Conservation (phyloP, 257 asterid genomes). For the Avicennia marina region DNA sequence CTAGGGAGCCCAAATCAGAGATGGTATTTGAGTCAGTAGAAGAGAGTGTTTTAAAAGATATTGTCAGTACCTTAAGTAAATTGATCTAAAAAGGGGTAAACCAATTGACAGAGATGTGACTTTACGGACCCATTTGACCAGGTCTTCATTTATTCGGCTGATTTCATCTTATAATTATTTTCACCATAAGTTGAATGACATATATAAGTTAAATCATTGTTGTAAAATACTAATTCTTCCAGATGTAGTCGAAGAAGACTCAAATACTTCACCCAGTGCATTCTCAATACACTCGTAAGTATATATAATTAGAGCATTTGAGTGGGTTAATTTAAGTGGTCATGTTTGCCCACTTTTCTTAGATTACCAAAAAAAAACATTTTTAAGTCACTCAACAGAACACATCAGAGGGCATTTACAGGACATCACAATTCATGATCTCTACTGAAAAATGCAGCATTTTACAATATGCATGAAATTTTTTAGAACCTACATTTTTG, state of each 20-base stretch:
- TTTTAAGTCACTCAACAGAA: background rate
- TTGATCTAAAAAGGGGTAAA: conserved; percentile 2
- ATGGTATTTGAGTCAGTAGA: background rate
- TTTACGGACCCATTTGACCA: background rate
- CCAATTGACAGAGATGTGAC: background rate
- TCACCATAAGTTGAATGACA: background rate
- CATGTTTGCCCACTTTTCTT: background rate
- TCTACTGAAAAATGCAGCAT: background rate
- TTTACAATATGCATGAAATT: background rate
- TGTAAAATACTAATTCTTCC: background rate
- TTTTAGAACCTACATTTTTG: background rate
- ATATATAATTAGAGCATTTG: background rate
- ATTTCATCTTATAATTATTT: background rate
- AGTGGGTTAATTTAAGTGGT: background rate
- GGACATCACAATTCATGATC: background rate
- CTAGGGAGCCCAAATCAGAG: background rate
- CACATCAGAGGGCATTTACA: background rate
- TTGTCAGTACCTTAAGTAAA: background rate
- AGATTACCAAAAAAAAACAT: too few species aligned
- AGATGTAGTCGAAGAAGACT: background rate
- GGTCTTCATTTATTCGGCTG: background rate
- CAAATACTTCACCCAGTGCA: conserved; percentile 1
- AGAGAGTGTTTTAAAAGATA: background rate
- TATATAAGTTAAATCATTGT: background rate
- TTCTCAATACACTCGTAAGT: background rate